phyloP scores from a whole-genome alignment of 345 rosid genomes.

The Citropsis articulata region DNA sequence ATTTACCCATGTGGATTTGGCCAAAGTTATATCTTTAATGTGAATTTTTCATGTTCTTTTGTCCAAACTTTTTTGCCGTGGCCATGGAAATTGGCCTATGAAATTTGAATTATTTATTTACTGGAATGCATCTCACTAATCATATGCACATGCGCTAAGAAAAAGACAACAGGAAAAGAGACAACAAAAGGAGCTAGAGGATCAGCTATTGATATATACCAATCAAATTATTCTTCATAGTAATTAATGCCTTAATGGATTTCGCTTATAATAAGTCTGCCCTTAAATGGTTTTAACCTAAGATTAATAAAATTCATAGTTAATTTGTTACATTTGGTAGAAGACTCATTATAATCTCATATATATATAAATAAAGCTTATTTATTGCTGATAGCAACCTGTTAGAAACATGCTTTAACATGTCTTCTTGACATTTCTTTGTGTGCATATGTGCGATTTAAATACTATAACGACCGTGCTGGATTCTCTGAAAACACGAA shows the following conservation, averaged over 20 bases:
- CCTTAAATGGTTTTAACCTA: too few species aligned
- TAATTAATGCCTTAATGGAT: too few species aligned
- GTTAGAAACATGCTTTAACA: constrained; percentile 3
- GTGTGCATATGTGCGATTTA: background rate
- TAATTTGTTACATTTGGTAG: too few species aligned
- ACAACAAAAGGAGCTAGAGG: background rate
- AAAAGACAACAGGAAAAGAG: background rate
- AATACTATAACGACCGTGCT: background rate
- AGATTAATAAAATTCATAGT: too few species aligned
- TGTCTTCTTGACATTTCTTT: background rate
- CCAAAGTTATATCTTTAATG: background rate
- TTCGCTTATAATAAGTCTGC: too few species aligned
- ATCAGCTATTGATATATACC: too few species aligned
- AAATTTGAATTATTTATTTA: background rate
- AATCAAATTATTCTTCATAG: too few species aligned
- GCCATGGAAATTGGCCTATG: background rate
- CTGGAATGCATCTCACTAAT: background rate
- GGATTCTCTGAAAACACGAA: background rate
- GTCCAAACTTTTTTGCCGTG: background rate
- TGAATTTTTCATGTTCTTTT: background rate
- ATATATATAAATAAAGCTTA: too few species aligned
- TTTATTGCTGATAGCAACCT: too few species aligned
- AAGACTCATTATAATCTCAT: too few species aligned
- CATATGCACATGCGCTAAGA: too few species aligned
- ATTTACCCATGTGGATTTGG: background rate